Evolutionary conservation across 2,329 filamentous ascomycete genomes (phyloP).

Genomic region (Exophiala aquamarina): DNA sequence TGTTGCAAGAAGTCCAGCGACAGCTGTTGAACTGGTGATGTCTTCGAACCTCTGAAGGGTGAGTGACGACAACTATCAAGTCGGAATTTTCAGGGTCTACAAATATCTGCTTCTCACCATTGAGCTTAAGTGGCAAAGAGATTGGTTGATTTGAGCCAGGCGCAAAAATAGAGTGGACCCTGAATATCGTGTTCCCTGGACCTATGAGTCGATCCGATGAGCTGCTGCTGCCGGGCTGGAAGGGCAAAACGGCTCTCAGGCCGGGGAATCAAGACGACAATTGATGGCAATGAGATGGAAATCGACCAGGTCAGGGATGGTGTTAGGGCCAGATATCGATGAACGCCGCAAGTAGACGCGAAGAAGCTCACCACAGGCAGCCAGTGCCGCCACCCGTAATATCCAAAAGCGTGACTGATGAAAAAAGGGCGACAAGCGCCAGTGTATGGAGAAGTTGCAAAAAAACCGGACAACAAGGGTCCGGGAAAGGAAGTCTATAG

Average conservation of each 20-base stretch:
- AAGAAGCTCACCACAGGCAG: conserved; percentile 9
- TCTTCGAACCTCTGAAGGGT: conserved; percentile 7
- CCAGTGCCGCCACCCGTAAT: not conserved
- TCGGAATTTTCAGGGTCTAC: conserved; percentile 13
- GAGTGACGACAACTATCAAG: conserved; percentile 13
- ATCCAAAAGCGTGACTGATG: conserved; percentile 9
- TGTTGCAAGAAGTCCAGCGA: too few relatives aligned
- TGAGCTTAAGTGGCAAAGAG: conserved; percentile 1
- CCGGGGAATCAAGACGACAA: conserved; percentile 6
- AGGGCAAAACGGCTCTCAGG: conserved; percentile 6
- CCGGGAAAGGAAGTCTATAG: conserved; percentile 22
- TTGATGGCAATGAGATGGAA: conserved; percentile 9
- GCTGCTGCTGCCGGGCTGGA: not conserved
- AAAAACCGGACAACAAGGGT: conserved; percentile 13
- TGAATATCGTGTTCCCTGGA: conserved; percentile 1
- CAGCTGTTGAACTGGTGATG: not conserved
- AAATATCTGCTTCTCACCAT: conserved; percentile 14
- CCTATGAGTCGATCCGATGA: too few relatives aligned
- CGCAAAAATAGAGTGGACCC: conserved; percentile 7
- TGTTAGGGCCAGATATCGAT: conserved; percentile 9
- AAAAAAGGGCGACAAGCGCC: conserved; percentile 29
- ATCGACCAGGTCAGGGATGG: conserved; percentile 10
- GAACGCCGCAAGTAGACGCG: conserved; percentile 13
- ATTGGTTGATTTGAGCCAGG: conserved; percentile 6
- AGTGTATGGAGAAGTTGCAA: conserved; percentile 23